Percentiles rank a stretch among this genome's conserved stretches.
These are phyloP conservation scores for Chrysoporthe austroafricana DNA, from an alignment of 2,329 filamentous ascomycete species.

Conservation along the genomic window DNA sequence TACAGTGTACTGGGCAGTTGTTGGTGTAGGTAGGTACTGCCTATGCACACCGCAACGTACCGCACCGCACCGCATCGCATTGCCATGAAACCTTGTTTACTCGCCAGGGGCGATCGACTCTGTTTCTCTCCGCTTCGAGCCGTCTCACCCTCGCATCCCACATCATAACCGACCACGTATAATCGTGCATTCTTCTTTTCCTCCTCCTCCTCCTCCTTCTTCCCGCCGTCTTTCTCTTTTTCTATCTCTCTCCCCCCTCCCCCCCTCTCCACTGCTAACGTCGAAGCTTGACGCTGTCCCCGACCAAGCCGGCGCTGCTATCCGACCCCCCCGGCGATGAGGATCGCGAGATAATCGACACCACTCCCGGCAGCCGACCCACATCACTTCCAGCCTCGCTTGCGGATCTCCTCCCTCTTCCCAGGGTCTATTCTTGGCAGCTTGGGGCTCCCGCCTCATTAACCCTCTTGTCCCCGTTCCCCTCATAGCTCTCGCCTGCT, in stretches of 20 bases:
- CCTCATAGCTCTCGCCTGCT: neutral
- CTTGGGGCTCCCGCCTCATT: neutral
- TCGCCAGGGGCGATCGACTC: neutral
- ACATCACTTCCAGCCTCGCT: conserved; percentile 9
- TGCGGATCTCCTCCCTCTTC: conserved; percentile 4
- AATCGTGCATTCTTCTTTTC: neutral
- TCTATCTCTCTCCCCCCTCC: neutral
- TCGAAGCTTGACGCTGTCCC: neutral
- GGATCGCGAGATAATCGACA: conserved; percentile 1
- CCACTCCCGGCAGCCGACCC: conserved; percentile 1
- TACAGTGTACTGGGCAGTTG: too few species aligned
- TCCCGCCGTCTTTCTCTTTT: neutral
- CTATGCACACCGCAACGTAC: too few species aligned
- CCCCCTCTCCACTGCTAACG: neutral
- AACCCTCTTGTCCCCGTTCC: neutral
- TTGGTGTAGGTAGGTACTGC: too few species aligned
- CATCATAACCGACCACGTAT: neutral
- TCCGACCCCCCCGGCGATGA: neutral
- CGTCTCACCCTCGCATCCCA: neutral
- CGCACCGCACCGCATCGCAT: conserved; percentile 1
- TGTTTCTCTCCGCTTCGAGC: conserved; percentile 6
- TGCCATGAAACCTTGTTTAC: conserved; percentile 3
- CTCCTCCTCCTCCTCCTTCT: neutral
- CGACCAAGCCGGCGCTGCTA: neutral
- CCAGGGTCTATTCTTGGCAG: neutral